phyloP scores from a whole-genome alignment of 1,284 basidiomycete genomes.

The Chondrostereum purpureum region DNA sequence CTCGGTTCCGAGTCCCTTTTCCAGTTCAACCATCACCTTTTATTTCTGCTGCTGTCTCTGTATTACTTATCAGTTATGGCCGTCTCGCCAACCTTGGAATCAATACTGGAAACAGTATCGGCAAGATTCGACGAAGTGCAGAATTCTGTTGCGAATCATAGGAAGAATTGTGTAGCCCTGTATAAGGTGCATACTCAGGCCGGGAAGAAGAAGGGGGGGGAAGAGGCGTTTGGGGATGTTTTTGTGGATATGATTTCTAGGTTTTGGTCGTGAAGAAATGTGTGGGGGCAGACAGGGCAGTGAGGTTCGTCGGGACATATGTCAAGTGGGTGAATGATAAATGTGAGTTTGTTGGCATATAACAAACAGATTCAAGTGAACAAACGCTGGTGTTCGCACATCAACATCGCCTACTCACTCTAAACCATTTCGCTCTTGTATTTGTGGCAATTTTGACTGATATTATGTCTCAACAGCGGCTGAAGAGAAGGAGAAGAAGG shows the following conservation, averaged over 20 bases:
- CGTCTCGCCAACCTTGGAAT: conserved; percentile 9
- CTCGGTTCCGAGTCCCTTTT: too few species aligned
- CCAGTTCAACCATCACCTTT: too few species aligned
- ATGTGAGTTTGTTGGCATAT: too few species aligned
- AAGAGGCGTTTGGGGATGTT: conserved; percentile 71
- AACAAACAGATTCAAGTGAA: too few species aligned
- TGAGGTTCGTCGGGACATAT: conserved; percentile 85
- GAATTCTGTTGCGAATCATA: conserved; percentile 69
- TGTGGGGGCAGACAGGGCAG: conserved; percentile 70
- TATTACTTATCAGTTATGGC: too few species aligned
- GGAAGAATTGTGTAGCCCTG: conserved; percentile 84
- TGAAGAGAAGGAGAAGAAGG: conserved; percentile 19
- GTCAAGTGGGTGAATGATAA: conserved; percentile 75
- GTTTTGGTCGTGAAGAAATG: conserved; percentile 76
- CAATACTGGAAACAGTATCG: conserved; percentile 26
- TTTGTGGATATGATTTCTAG: conserved; percentile 72
- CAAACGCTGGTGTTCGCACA: too few species aligned
- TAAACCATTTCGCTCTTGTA: not conserved
- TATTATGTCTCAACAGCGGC: conserved; percentile 12
- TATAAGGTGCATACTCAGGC: conserved; percentile 77
- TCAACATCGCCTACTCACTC: too few species aligned
- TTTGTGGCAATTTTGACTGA: not conserved
- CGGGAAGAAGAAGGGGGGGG: conserved; percentile 61
- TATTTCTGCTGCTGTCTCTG: too few species aligned
- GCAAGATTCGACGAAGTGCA: conserved; percentile 72